Evolutionary conservation across 176 grass and related monocot species (phyloP), one percentile per base, ranked within the genome.

Genomic region (Otatea glauca): DNA sequence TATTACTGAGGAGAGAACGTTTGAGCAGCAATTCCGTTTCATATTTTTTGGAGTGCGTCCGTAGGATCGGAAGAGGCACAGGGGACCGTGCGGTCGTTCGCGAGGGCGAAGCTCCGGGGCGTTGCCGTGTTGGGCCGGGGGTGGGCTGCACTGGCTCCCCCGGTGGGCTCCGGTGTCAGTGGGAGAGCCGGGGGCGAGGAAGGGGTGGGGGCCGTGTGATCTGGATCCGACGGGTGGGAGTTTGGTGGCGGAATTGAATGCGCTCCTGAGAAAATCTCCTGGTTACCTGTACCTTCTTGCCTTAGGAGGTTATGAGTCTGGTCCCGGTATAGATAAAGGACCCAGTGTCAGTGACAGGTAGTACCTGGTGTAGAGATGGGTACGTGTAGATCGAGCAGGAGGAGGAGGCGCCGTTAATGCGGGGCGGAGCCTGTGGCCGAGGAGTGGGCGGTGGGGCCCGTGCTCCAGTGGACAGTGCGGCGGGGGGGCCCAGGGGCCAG

Each of bases 141-240:
- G 6, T 4, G 38, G 17, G 37, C 1, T 11, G 69, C 43, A 14
- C 13, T 16, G n/a, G 7, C 54, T 56, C 56, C n/a, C 56, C 9
- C 7, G 0, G 45, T 32, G 47, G 72, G 16, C 9, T 49, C 70
- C 48, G 4, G 9, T 5, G 72, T 70, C 35, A 25, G 4, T 81
- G 47, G 78, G 75, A 5, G 43, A 65, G 4, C 7, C 20, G 2
- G 0, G 1, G 58, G 9, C 3, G 8, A 7, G 53, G 11, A 10
- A 62, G 34, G 9, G 1, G 13, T 32, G 15, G 49, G 55, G 67
- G 77, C 81, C 89, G 90, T 81, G 49, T 62, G 86, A 88, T 88
- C 42, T 77, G 76, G 70, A 78, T 88, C 81, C 2, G 56, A 83
- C 74, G 78, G 79, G 72, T 74, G 58, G 43, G 13, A 41, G 70